A percentile compares a stretch with the other conserved stretches of the same genome.
phyloP scores from a whole-genome alignment of 768 basidiomycete species.

The Multifurca ochricompacta region DNA sequence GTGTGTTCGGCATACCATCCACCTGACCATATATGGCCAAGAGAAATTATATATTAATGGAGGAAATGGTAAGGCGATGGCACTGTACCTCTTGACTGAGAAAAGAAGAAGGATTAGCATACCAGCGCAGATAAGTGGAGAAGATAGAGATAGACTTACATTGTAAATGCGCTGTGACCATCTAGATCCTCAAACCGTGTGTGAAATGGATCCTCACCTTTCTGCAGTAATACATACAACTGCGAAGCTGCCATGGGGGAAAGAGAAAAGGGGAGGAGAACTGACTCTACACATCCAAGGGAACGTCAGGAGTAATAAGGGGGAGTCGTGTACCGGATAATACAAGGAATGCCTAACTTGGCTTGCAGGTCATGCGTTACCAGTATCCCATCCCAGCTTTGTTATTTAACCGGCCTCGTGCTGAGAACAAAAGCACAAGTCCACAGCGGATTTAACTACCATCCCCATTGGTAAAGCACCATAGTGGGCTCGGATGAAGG shows the following conservation, averaged over 20 bases:
- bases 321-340: not conserved
- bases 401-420: slow-evolving; percentile 1
- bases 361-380: slow-evolving; percentile 1
- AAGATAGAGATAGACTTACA: slow-evolving; percentile 38
- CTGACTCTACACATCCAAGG: not conserved
- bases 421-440: not conserved
- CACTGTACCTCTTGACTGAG: slow-evolving; percentile 15
- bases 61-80: not conserved
- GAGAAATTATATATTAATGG: not conserved
- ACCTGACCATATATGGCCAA: slow-evolving; percentile 32
- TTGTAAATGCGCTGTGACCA: slow-evolving; percentile 54
- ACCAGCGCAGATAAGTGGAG: not conserved
- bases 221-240: slow-evolving; percentile 51
- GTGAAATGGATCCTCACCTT: slow-evolving; percentile 54
- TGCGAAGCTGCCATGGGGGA: slow-evolving; percentile 28
- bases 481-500: not conserved
- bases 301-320: slow-evolving; percentile 1
- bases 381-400: not conserved
- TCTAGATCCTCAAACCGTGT: slow-evolving; percentile 58
- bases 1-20: slow-evolving; percentile 48
- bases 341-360: slow-evolving; percentile 21
- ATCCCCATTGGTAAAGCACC: not conserved
- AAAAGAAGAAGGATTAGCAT: slow-evolving; percentile 9
- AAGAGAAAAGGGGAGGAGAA: slow-evolving; percentile 6
- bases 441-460: not conserved